Conservation (phyloP, 768 basidiomycete genomes). For the Naematelia encephala region DNA sequence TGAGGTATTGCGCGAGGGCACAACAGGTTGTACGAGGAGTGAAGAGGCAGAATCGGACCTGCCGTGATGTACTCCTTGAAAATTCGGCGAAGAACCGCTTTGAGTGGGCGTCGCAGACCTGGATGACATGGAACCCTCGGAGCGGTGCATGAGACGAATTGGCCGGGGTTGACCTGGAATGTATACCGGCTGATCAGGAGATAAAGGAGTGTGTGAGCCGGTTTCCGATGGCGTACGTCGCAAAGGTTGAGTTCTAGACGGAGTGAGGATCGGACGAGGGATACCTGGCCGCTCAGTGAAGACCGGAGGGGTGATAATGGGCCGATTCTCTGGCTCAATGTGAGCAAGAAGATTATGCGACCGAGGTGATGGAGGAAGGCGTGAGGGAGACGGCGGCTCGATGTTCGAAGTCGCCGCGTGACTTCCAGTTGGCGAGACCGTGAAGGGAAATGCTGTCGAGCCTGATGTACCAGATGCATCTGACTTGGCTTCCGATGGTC, state of each 20-base stretch:
- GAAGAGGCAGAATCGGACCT: conserved; percentile 22
- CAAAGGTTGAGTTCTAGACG: conserved; percentile 26
- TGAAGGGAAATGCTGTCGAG: conserved; percentile 31
- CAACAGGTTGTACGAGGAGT: conserved; percentile 7
- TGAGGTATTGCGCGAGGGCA: conserved; percentile 16
- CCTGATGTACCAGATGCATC: background rate
- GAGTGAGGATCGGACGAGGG: conserved; percentile 28
- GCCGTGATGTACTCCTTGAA: conserved; percentile 7
- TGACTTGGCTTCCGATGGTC: conserved; percentile 13
- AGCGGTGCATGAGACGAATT: conserved; percentile 27
- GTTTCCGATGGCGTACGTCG: conserved; percentile 22
- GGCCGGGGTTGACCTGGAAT: conserved; percentile 43
- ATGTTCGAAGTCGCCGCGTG: conserved; percentile 2
- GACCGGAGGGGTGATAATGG: background rate
- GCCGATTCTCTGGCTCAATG: conserved; percentile 11
- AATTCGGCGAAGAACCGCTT: conserved; percentile 4
- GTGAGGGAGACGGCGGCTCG: conserved; percentile 14
- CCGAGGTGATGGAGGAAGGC: conserved; percentile 31
- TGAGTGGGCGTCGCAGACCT: conserved; percentile 24
- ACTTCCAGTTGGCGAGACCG: conserved; percentile 29
- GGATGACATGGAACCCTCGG: conserved; percentile 31
- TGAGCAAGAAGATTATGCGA: conserved; percentile 34
- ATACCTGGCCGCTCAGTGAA: background rate
- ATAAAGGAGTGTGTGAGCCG: conserved; percentile 9
- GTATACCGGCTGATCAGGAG: conserved; percentile 23